Evolutionary conservation across 768 basidiomycete species (phyloP).

Genomic region (Sistotremastrum suecicum): DNA sequence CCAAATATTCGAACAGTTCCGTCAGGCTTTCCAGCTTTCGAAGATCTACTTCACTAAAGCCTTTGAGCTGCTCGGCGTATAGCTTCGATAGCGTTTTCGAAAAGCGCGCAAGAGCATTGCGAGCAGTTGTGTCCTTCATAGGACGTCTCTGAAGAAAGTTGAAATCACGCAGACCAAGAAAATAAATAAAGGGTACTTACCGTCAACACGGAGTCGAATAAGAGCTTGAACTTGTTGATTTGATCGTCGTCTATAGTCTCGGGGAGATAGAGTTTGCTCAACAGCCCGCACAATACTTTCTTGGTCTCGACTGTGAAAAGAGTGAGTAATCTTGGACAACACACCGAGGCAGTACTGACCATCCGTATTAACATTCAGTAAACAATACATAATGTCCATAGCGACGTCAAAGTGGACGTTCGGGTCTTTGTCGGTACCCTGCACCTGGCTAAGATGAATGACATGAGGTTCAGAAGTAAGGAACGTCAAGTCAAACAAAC

Average conservation of each 20-base stretch:
- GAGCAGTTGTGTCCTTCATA: slow-evolving; percentile 38
- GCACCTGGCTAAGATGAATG: slow-evolving; percentile 22
- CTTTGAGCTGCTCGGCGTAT: slow-evolving; percentile 55
- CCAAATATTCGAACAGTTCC: slow-evolving; percentile 55
- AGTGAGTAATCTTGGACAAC: not conserved
- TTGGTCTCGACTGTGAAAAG: slow-evolving; percentile 38
- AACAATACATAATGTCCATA: slow-evolving; percentile 39
- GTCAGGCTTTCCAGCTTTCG: slow-evolving; percentile 48
- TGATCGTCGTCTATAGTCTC: slow-evolving; percentile 56
- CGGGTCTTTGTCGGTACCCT: slow-evolving; percentile 24
- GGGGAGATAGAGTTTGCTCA: slow-evolving; percentile 55
- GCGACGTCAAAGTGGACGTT: slow-evolving; percentile 45
- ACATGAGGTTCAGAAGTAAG: slow-evolving; percentile 4
- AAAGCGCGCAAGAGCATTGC: slow-evolving; percentile 63
- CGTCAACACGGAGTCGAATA: slow-evolving; percentile 42
- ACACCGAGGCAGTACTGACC: slow-evolving; percentile 13
- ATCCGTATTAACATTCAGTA: slow-evolving; percentile 37
- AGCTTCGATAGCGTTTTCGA: slow-evolving; percentile 52
- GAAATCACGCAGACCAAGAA: slow-evolving; percentile 13
- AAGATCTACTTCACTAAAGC: slow-evolving; percentile 60
- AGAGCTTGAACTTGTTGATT: slow-evolving; percentile 44
- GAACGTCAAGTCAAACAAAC: slow-evolving; percentile 8
- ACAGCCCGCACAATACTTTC: slow-evolving; percentile 48
- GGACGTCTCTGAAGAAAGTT: slow-evolving; percentile 38
- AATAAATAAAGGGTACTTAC: slow-evolving; percentile 23